phyloP scores from a whole-genome alignment of 768 basidiomycete species.

The Tricholoma furcatifolium region DNA sequence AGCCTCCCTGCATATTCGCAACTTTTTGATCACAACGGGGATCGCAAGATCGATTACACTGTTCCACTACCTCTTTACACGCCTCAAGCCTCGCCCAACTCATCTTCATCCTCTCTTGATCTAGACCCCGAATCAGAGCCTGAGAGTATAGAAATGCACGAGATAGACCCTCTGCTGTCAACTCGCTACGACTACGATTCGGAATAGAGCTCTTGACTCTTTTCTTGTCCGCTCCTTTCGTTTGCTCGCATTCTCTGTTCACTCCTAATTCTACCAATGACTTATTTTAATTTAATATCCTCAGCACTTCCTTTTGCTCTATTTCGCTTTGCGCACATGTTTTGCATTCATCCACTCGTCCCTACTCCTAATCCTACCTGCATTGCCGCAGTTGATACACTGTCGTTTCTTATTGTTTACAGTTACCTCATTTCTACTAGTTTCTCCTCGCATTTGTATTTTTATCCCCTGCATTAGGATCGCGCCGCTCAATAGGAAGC shows the following conservation, averaged over 20 bases:
- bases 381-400: no score
- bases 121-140: not conserved
- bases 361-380: no score
- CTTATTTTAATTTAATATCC: not conserved
- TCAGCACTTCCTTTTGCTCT: not conserved
- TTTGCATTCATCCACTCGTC: not conserved
- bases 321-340: not conserved
- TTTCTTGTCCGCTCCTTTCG: not conserved
- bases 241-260: not conserved
- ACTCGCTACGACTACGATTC: slow-evolving; percentile 1
- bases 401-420: no score
- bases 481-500: no score
- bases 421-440: no score
- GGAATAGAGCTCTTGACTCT: not conserved
- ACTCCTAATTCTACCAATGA: not conserved
- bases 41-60: slow-evolving; percentile 66
- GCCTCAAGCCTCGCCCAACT: slow-evolving; percentile 25
- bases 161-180: slow-evolving; percentile 4
- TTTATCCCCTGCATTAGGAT: no score
- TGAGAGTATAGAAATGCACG: slow-evolving; percentile 2
- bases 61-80: slow-evolving; percentile 66
- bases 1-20: slow-evolving; percentile 76
- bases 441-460: no score
- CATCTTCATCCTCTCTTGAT: slow-evolving; percentile 9
- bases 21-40: slow-evolving; percentile 72